These are phyloP conservation scores for Abelmoschus esculentus DNA, from an alignment of 345 rosid species.

Conservation along the genomic window DNA sequence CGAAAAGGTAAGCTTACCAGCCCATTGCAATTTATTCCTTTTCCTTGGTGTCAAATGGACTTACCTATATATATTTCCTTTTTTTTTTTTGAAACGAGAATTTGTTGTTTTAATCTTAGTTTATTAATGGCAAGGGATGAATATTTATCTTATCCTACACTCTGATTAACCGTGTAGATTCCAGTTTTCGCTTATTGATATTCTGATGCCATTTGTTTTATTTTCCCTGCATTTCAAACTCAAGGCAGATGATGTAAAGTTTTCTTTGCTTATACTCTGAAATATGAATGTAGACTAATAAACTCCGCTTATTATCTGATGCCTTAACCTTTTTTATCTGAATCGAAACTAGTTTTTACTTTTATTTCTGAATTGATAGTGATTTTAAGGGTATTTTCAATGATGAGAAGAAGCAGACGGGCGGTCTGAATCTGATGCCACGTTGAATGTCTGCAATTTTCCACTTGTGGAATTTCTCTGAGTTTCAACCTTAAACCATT, in stretches of 20 bases:
- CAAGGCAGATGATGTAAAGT: conserved; percentile 47
- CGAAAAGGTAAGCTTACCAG: conserved; percentile 53
- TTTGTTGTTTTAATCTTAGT: background rate
- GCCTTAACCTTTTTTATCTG: conserved; percentile 15
- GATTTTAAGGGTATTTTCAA: conserved; percentile 7
- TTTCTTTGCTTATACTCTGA: conserved; percentile 37
- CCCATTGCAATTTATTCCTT: conserved; percentile 33
- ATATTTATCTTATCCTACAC: conserved; percentile 37
- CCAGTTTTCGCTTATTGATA: conserved; percentile 42
- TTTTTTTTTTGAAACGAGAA: too few species aligned
- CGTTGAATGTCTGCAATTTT: conserved; percentile 71
- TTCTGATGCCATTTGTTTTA: conserved; percentile 34
- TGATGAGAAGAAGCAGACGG: conserved; percentile 87
- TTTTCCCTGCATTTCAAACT: too few species aligned
- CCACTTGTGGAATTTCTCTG: conserved; percentile 43
- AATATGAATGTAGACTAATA: conserved; percentile 4
- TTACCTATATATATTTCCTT: conserved; percentile 16
- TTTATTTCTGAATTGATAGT: too few species aligned
- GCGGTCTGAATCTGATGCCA: conserved; percentile 89
- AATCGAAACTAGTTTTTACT: background rate
- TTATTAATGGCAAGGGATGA: conserved; percentile 35
- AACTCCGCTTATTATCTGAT: conserved; percentile 56
- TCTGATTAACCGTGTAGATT: conserved; percentile 34
- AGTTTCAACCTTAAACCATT: conserved; percentile 16
- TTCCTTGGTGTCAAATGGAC: conserved; percentile 60